A percentile compares a stretch with the other conserved stretches of the same genome.
Conservation (phyloP, 768 basidiomycete species). For the Lentinula raphanica region DNA sequence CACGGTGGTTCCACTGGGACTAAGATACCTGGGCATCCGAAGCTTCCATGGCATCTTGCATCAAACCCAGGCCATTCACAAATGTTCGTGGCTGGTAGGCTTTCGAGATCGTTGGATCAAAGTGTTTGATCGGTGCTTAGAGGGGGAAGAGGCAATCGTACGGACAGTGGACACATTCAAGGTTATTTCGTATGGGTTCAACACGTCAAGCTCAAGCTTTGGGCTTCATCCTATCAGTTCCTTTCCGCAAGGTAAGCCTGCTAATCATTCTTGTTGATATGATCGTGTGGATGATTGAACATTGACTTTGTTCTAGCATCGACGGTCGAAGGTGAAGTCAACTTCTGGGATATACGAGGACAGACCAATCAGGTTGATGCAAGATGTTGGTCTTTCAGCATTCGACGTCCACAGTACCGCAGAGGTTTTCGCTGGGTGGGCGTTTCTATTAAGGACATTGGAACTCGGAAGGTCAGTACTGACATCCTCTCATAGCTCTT, state of each 20-base stretch:
- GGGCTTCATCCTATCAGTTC: constrained; percentile 82
- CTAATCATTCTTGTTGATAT: constrained; percentile 5
- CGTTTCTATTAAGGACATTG: constrained; percentile 14
- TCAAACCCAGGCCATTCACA: constrained; percentile 73
- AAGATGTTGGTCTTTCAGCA: constrained; percentile 69
- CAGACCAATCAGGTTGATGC: constrained; percentile 44
- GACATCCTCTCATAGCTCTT: constrained; percentile 35
- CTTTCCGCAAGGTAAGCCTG: constrained; percentile 85
- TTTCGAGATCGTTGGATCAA: constrained; percentile 91
- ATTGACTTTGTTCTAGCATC: constrained; percentile 36
- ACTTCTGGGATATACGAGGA: constrained; percentile 84
- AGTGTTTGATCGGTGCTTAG: constrained; percentile 87
- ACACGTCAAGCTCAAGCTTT: constrained; percentile 77
- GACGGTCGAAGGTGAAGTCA: constrained; percentile 86
- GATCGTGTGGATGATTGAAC: neutral
- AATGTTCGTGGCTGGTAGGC: constrained; percentile 79
- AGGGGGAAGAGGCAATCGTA: constrained; percentile 78
- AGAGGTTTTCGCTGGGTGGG: constrained; percentile 82
- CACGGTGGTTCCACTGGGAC: constrained; percentile 55
- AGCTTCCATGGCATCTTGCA: constrained; percentile 81
- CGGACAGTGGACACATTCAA: constrained; percentile 65
- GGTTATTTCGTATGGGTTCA: constrained; percentile 86
- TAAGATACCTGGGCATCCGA: constrained; percentile 86
- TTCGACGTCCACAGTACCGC: constrained; percentile 85
- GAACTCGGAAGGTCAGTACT: neutral